phyloP scores from a whole-genome alignment of 1,284 basidiomycete species.

The Pascua guehoae region DNA sequence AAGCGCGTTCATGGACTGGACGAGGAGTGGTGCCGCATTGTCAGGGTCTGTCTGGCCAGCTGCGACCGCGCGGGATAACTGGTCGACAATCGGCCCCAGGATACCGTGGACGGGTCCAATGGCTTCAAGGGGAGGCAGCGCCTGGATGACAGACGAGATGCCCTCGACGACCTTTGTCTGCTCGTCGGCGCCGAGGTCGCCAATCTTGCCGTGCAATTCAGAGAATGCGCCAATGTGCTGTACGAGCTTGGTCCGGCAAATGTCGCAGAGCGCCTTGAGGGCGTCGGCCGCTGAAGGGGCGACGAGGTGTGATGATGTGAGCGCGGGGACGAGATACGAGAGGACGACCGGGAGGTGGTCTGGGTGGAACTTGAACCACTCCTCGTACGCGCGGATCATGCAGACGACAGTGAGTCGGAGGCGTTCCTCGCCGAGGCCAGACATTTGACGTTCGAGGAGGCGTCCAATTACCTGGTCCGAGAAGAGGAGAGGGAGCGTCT shows the following conservation, averaged over 20 bases:
- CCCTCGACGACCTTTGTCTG: slow-evolving; percentile 83
- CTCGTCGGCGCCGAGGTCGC: slow-evolving; percentile 73
- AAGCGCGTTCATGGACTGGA: slow-evolving; percentile 67
- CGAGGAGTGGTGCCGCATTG: slow-evolving; percentile 13
- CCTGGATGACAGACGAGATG: slow-evolving; percentile 85
- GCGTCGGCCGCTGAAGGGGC: slow-evolving; percentile 72
- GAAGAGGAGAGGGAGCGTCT: slow-evolving; percentile 65
- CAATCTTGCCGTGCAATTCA: slow-evolving; percentile 70
- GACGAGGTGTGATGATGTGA: slow-evolving; percentile 63
- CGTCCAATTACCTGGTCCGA: slow-evolving; percentile 63
- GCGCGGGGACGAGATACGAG: slow-evolving; percentile 61
- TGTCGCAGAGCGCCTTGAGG: slow-evolving; percentile 77
- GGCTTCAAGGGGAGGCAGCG: slow-evolving; percentile 68
- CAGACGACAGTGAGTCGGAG: slow-evolving; percentile 67
- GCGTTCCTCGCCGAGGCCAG: slow-evolving; percentile 53
- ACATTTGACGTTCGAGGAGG: slow-evolving; percentile 60
- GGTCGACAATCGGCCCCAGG: slow-evolving; percentile 68
- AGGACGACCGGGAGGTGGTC: slow-evolving; percentile 55
- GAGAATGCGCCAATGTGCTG: slow-evolving; percentile 78
- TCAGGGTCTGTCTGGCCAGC: slow-evolving; percentile 11
- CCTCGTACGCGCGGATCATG: slow-evolving; percentile 72
- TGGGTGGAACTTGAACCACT: slow-evolving; percentile 68
- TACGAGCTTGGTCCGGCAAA: slow-evolving; percentile 72
- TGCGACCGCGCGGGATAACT: slow-evolving; percentile 59
- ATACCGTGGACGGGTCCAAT: slow-evolving; percentile 78